These are phyloP conservation scores for Trichosporon sp. DNA, from an alignment of 1,284 basidiomycete species.

Conservation along the genomic window DNA sequence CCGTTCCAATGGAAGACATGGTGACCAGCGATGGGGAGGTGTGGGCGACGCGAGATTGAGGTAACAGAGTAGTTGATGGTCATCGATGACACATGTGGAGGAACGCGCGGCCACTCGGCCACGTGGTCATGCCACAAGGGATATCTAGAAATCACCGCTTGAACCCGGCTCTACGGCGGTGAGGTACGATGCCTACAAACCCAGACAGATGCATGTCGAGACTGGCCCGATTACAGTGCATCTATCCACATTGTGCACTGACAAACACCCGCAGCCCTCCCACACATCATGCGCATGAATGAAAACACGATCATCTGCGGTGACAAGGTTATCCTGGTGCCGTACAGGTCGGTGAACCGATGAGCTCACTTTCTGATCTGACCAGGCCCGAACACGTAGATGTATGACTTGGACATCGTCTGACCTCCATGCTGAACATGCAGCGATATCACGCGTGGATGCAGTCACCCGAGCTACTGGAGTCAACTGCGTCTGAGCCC, in stretches of 20 bases:
- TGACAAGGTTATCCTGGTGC: constrained; percentile 68
- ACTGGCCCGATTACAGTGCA: not conserved
- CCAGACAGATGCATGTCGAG: no score
- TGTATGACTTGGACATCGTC: constrained; percentile 49
- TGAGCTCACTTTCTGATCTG: constrained; percentile 21
- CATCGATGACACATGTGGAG: constrained; percentile 20
- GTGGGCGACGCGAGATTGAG: not conserved
- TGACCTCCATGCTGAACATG: constrained; percentile 17
- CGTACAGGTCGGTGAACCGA: constrained; percentile 63
- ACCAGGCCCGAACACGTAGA: constrained; percentile 65
- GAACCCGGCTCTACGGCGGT: not conserved
- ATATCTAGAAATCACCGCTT: not conserved
- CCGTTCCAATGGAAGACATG: constrained; percentile 97
- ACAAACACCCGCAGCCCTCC: not conserved
- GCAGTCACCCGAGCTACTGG: constrained; percentile 71
- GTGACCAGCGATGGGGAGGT: constrained; percentile 17
- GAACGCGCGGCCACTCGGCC: constrained; percentile 9
- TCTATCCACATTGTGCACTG: no score
- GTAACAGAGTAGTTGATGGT: not conserved
- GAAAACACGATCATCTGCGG: constrained; percentile 67
- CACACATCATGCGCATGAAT: constrained; percentile 65
- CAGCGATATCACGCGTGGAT: constrained; percentile 93
- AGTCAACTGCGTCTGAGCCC: constrained; percentile 83
- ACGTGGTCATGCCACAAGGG: constrained; percentile 12
- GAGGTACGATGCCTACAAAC: no score